These are phyloP conservation scores for Coniochaeta sp. DNA, from an alignment of 2,329 filamentous ascomycete species.

Conservation along the genomic window DNA sequence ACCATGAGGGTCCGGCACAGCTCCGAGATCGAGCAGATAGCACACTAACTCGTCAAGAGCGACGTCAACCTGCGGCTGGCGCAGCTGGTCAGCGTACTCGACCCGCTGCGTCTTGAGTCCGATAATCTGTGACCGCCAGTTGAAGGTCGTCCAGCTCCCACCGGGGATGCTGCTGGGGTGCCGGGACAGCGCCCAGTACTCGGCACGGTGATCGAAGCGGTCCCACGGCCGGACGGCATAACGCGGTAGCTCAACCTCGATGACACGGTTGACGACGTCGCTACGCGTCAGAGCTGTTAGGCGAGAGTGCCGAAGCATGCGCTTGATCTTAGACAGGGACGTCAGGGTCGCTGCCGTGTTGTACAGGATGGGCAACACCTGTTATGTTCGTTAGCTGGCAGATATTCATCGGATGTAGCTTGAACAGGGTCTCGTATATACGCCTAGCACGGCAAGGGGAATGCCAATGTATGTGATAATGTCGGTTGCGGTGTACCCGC, in stretches of 20 bases:
- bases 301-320: conserved; percentile 47
- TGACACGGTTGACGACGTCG: conserved; percentile 57
- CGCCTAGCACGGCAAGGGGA: conserved; percentile 26
- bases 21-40: conserved; percentile 57
- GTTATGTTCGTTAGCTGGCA: no score
- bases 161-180: conserved; percentile 48
- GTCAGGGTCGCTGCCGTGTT: conserved; percentile 54
- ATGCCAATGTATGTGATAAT: conserved; percentile 27
- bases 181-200: conserved; percentile 51
- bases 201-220: conserved; percentile 39
- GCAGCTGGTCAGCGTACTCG: conserved; percentile 51
- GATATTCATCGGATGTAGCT: no score
- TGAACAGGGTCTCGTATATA: conserved; percentile 16
- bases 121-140: conserved; percentile 57
- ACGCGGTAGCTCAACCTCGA: conserved; percentile 58
- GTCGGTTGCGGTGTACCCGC: conserved; percentile 15
- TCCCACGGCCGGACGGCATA: conserved; percentile 56
- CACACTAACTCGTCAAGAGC: conserved; percentile 52
- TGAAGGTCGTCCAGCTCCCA: conserved; percentile 57
- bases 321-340: conserved; percentile 52
- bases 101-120: conserved; percentile 55
- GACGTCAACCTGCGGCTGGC: conserved; percentile 44
- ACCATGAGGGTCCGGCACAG: conserved; percentile 50
- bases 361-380: conserved; percentile 52
- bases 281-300: conserved; percentile 53